Conservation (phyloP, 352 stramenopile species). For the Thalassiosira exigua region DNA sequence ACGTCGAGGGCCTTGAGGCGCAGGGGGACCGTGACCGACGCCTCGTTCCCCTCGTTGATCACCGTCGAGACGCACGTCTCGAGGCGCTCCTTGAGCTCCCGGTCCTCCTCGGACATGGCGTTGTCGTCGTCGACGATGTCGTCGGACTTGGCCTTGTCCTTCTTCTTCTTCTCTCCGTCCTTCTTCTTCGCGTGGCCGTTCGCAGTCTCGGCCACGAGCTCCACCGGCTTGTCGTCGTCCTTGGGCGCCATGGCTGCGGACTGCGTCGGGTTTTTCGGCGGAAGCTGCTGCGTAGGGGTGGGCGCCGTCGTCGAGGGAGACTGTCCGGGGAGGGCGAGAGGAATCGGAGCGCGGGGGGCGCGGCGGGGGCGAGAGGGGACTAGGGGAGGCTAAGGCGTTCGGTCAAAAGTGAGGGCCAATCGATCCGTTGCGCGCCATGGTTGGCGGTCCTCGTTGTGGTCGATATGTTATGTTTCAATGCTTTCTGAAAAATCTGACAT, state of each 20-base stretch:
- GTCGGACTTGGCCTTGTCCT: slow-evolving; percentile 18
- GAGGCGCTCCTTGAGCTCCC: slow-evolving; percentile 80
- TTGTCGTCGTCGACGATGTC: slow-evolving; percentile 56
- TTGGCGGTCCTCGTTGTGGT: too few species aligned
- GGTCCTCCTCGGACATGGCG: slow-evolving; percentile 80
- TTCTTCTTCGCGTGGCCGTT: slow-evolving; percentile 82
- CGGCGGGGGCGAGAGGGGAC: too few species aligned
- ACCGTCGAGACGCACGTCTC: slow-evolving; percentile 84
- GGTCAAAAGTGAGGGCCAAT: too few species aligned
- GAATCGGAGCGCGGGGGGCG: background rate
- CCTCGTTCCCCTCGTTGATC: slow-evolving; percentile 74
- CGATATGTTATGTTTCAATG: too few species aligned
- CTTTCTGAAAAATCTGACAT: too few species aligned
- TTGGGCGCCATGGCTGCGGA: slow-evolving; percentile 42
- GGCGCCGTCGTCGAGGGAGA: background rate
- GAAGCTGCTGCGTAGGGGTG: background rate
- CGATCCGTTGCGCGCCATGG: too few species aligned
- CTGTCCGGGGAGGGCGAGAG: background rate
- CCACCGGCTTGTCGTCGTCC: slow-evolving; percentile 55
- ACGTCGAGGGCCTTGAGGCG: slow-evolving; percentile 91
- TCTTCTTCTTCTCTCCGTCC: slow-evolving; percentile 17
- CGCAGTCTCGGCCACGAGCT: slow-evolving; percentile 48
- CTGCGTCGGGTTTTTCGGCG: background rate
- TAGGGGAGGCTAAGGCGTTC: too few species aligned
- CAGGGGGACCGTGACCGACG: slow-evolving; percentile 69